Evolutionary conservation across 2,329 filamentous ascomycete species (phyloP).

Genomic region (Metarhizium sp.): DNA sequence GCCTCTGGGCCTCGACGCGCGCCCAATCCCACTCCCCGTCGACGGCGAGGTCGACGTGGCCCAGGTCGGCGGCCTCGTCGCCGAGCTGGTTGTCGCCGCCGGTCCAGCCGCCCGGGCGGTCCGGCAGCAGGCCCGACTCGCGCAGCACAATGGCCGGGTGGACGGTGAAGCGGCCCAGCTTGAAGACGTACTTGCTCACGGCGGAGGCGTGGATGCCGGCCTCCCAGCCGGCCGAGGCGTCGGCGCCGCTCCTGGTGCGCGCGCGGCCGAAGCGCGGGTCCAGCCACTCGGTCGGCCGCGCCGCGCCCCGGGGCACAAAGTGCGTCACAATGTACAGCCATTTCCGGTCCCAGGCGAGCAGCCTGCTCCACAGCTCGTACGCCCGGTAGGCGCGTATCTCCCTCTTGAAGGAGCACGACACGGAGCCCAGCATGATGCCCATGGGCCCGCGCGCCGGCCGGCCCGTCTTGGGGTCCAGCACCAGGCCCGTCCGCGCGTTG

Average conservation of each 20-base stretch:
- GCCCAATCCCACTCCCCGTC: constrained; percentile 48
- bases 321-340: constrained; percentile 72
- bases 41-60: constrained; percentile 19
- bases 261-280: constrained; percentile 34
- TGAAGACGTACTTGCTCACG: constrained; percentile 74
- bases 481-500: constrained; percentile 23
- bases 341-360: constrained; percentile 71
- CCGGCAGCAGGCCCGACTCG: constrained; percentile 64
- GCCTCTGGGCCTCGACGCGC: constrained; percentile 43
- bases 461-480: constrained; percentile 37
- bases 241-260: constrained; percentile 27
- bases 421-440: constrained; percentile 60
- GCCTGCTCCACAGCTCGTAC: constrained; percentile 65
- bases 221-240: constrained; percentile 37
- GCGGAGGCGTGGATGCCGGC: constrained; percentile 62
- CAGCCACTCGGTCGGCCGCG: constrained; percentile 45
- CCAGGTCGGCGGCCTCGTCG: constrained; percentile 7
- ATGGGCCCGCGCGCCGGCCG: constrained; percentile 43
- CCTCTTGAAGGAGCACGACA: constrained; percentile 62
- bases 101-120: constrained; percentile 57
- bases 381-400: constrained; percentile 61
- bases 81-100: constrained; percentile 25
- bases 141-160: constrained; percentile 69
- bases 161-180: constrained; percentile 73
- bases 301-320: constrained; percentile 56